Conservation (phyloP, 1,284 basidiomycete genomes). For the Volvariella surrecta region DNA sequence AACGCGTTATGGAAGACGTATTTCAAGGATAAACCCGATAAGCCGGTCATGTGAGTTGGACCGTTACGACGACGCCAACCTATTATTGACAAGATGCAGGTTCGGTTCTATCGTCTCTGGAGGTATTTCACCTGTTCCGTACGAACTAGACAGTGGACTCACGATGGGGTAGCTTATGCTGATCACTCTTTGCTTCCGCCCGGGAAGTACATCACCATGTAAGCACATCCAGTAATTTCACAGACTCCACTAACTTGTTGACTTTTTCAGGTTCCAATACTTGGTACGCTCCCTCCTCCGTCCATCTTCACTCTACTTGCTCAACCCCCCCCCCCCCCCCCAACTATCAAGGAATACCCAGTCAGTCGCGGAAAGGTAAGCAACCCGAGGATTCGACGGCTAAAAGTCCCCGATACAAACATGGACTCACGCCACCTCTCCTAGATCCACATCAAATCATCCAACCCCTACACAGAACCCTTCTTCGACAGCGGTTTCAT, state of each 20-base stretch:
- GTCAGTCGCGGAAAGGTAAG: constrained; percentile 48
- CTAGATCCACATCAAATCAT: constrained; percentile 54
- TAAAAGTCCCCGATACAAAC: no score
- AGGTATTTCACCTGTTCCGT: constrained; percentile 19
- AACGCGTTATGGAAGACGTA: constrained; percentile 57
- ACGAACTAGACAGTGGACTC: background rate
- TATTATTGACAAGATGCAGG: constrained; percentile 18
- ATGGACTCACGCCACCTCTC: background rate
- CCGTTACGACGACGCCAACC: background rate
- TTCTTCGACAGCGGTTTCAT: constrained; percentile 67
- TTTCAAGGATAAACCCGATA: constrained; percentile 72
- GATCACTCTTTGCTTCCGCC: constrained; percentile 62
- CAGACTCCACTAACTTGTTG: background rate
- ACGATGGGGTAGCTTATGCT: constrained; percentile 40
- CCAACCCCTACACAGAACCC: constrained; percentile 55
- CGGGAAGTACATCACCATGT: constrained; percentile 66
- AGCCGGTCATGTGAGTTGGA: constrained; percentile 50
- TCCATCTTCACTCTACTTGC: constrained; percentile 4
- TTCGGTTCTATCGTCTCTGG: constrained; percentile 60
- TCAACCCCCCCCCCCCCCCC: background rate
- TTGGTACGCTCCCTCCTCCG: no score
- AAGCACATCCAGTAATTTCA: constrained; percentile 11
- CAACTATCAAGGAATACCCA: constrained; percentile 41
- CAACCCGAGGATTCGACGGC: no score
- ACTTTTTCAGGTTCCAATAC: constrained; percentile 50